A percentile compares a stretch with the other conserved stretches of the same genome.
These are phyloP conservation scores for Diutina pseudorugosa DNA, from an alignment of 1,139 yeast species.

Conservation along the genomic window DNA sequence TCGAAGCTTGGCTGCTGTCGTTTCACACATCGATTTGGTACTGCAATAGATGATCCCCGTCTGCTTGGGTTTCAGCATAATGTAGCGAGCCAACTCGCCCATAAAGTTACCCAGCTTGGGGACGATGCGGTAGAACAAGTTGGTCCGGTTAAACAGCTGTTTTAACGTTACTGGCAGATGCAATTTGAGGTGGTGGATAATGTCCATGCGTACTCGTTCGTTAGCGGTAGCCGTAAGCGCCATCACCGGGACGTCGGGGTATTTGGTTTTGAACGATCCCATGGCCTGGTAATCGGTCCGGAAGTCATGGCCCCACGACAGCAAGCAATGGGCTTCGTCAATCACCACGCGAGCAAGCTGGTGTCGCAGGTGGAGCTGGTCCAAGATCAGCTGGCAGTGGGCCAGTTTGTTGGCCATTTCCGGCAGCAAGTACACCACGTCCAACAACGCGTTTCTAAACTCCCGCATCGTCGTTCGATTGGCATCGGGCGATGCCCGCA, in stretches of 20 bases:
- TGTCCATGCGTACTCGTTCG: slow-evolving; percentile 80
- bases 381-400: slow-evolving; percentile 55
- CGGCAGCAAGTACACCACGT: slow-evolving; percentile 82
- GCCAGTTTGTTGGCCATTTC: slow-evolving; percentile 82
- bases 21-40: slow-evolving; percentile 82
- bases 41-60: slow-evolving; percentile 93
- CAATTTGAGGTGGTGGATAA: slow-evolving; percentile 59
- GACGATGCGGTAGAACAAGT: slow-evolving; percentile 67
- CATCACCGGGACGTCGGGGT: slow-evolving; percentile 80
- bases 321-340: slow-evolving; percentile 98
- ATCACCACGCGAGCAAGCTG: slow-evolving; percentile 78
- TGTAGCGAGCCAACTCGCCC: slow-evolving; percentile 48
- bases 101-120: slow-evolving; percentile 47
- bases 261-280: slow-evolving; percentile 57
- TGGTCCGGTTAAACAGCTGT: slow-evolving; percentile 85
- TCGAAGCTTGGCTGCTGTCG: slow-evolving; percentile 50
- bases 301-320: slow-evolving; percentile 99
- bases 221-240: slow-evolving; percentile 98
- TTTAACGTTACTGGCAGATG: slow-evolving; percentile 41
- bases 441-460: slow-evolving; percentile 49
- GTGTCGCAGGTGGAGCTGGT: slow-evolving; percentile 38
- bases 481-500: slow-evolving; percentile 56
- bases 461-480: neutral
- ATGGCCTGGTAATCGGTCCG: slow-evolving; percentile 89
- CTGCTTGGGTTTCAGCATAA: slow-evolving; percentile 40